A percentile compares a stretch with the other conserved stretches of the same genome.
phyloP scores from a whole-genome alignment of 441 rosid genomes.

The Corymbia calophylla region DNA sequence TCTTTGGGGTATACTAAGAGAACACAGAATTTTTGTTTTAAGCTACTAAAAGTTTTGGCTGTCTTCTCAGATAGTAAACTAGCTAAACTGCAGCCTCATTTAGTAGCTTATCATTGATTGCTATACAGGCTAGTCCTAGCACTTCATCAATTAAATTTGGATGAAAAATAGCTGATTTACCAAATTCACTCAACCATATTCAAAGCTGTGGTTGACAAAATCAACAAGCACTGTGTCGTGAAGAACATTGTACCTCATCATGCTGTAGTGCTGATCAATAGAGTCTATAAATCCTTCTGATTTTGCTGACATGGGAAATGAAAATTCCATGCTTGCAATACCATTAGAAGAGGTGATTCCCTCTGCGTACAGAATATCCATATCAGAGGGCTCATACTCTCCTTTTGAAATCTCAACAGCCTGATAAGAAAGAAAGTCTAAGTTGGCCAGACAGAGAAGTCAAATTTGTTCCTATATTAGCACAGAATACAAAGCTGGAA shows the following conservation, averaged over 20 bases:
- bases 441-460: not conserved
- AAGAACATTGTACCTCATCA: not conserved
- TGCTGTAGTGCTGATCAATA: constrained; percentile 21
- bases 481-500: not conserved
- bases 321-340: constrained; percentile 50
- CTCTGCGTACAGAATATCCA: constrained; percentile 61
- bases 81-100: not conserved
- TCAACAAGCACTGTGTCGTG: not conserved
- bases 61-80: not conserved
- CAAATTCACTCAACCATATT: not conserved
- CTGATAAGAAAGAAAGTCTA: constrained; percentile 18
- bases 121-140: not conserved
- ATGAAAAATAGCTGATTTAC: not conserved
- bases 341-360: constrained; percentile 48
- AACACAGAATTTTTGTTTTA: not conserved
- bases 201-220: not conserved
- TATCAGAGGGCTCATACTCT: constrained; percentile 48
- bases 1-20: not conserved
- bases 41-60: not conserved
- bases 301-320: constrained; percentile 24
- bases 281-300: constrained; percentile 17
- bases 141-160: not conserved
- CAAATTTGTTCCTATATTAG: not conserved
- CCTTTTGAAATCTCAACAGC: constrained; percentile 50
- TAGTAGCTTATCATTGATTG: not conserved